Base-by-base conservation (phyloP, 2,329 filamentous ascomycete genomes). In the Penicillium verrucosum region DNA sequence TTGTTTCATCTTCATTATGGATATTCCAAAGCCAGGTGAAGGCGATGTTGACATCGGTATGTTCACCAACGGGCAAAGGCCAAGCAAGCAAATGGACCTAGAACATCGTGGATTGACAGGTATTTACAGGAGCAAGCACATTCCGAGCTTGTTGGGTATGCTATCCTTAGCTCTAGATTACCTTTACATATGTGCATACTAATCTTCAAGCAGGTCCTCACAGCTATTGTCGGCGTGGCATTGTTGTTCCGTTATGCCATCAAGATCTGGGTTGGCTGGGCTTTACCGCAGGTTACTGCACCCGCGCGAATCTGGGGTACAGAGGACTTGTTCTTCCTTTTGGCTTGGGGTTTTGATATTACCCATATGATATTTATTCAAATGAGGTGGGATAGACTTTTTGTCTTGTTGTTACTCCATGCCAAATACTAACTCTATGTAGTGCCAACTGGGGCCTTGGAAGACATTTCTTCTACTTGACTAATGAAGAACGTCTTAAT, bases 261-360 rank as follows among this genome's bases (percentile, higher is more conserved):
- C 47, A 70, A 72, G 53, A 47, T 65, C 37, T 74, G 70, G 71
- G 62, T 71, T 14, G 61, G 67, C 10, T 73, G 68, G 61, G 59
- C 66, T 9, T 51, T 74, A 18, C 71, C 71, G 7, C 65, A 63
- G 23, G 68, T 73, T 47, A 67, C 68, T 23, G 66, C 64, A 3
- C 71, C 71, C 1, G 65, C 63, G 11, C 55, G 70, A 44, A 56
- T 73, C 41, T 74, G 71, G 71, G 71, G 70, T 7, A 46, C 69
- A 8, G 71, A 74, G 51, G 71, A 74, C 56, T 14, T 70, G 0
- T 66, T 73, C 36, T 73, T 70, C 44, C 27, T 68, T 1, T 29
- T 66, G 12, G 68, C 62, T 1, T 74, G 69, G 54, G 63, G 57
- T 4, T 68, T 70, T 49, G 71, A 73, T 55, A 40, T 73, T 5